A percentile compares a stretch with the other conserved stretches of the same genome.
Evolutionary conservation across 1,284 basidiomycete genomes (phyloP).

Genomic region (Pseudozyma pruni): DNA sequence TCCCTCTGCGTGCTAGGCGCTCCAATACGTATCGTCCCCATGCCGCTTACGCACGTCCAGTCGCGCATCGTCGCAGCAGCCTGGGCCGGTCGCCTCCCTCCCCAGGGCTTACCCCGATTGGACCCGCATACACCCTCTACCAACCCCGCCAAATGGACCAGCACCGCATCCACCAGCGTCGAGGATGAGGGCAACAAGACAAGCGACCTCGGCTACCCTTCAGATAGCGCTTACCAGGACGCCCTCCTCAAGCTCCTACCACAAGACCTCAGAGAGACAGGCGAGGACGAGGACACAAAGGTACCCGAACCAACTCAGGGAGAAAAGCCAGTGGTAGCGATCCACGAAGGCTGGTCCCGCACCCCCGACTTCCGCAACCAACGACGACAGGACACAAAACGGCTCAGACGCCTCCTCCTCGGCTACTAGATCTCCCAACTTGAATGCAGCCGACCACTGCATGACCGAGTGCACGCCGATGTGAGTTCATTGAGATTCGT

Average conservation of each 20-base stretch:
- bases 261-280: not conserved
- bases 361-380: slow-evolving; percentile 34
- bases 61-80: slow-evolving; percentile 37
- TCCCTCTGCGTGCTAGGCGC: slow-evolving; percentile 55
- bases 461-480: no score
- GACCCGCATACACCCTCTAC: slow-evolving; percentile 31
- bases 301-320: not conserved
- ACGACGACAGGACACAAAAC: slow-evolving; percentile 29
- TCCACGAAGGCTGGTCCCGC: slow-evolving; percentile 27
- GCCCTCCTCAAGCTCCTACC: slow-evolving; percentile 37
- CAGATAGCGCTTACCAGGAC: slow-evolving; percentile 53
- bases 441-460: no score
- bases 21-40: slow-evolving; percentile 62
- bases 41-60: slow-evolving; percentile 60
- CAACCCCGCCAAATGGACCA: slow-evolving; percentile 43
- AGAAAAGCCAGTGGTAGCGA: slow-evolving; percentile 4
- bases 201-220: slow-evolving; percentile 34
- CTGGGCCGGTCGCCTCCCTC: slow-evolving; percentile 27
- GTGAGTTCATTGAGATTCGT: not conserved
- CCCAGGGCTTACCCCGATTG: slow-evolving; percentile 27
- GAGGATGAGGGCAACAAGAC: slow-evolving; percentile 8
- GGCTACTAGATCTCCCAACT: slow-evolving; percentile 20
- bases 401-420: slow-evolving; percentile 15
- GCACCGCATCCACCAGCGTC: not conserved
- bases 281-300: slow-evolving; percentile 4